phyloP scores from a whole-genome alignment of 441 rosid species.

The Brassica balearica region DNA sequence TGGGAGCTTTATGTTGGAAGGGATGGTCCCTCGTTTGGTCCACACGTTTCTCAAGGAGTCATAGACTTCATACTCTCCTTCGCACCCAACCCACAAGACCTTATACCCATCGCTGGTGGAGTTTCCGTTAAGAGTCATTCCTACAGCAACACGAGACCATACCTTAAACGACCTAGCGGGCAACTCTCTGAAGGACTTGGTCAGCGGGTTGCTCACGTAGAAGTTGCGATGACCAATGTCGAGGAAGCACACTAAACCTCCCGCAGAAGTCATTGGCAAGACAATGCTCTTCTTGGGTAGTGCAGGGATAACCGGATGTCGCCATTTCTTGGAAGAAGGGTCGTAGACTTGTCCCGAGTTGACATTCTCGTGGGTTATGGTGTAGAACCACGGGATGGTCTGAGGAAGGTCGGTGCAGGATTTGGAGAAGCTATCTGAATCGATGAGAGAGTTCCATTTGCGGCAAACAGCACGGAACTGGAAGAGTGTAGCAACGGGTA shows the following conservation, averaged over 20 bases:
- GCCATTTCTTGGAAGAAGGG: conserved; percentile 87
- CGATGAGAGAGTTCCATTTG: conserved; percentile 78
- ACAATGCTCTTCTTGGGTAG: conserved; percentile 74
- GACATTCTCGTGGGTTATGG: conserved; percentile 83
- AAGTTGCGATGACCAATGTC: conserved; percentile 89
- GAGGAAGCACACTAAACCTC: conserved; percentile 95
- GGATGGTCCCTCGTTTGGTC: conserved; percentile 80
- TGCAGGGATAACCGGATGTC: conserved; percentile 73
- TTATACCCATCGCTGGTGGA: conserved; percentile 68
- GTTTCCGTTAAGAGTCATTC: conserved; percentile 75
- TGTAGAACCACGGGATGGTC: conserved; percentile 83
- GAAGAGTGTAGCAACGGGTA: conserved; percentile 81
- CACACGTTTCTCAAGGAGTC: conserved; percentile 80
- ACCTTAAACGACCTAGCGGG: conserved; percentile 87
- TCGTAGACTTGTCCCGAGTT: conserved; percentile 91
- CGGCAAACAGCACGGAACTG: conserved; percentile 88
- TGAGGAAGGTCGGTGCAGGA: conserved; percentile 67
- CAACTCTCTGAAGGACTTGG: conserved; percentile 78
- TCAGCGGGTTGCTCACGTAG: conserved; percentile 90
- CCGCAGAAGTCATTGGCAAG: conserved; percentile 91
- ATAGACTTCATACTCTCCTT: conserved; percentile 91
- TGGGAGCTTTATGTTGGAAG: conserved; percentile 72
- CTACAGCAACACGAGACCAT: conserved; percentile 92
- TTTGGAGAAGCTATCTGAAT: conserved; percentile 77
- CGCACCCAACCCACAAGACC: conserved; percentile 88